These are phyloP conservation scores for Lactifluus echinatus DNA, from an alignment of 768 basidiomycete species.

Conservation along the genomic window DNA sequence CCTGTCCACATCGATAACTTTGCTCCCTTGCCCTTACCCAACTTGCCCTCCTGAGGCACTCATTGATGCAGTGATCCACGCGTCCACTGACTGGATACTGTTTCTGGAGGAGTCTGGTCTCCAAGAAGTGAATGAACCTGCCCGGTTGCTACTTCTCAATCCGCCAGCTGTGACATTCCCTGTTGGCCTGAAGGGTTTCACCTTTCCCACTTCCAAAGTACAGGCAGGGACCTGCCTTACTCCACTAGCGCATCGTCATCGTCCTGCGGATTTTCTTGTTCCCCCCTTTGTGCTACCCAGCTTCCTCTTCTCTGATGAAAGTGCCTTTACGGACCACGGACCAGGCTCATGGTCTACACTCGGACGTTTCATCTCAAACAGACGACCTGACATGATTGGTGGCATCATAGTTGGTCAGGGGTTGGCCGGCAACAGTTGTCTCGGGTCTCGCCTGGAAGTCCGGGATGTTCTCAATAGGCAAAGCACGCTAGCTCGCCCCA, in stretches of 20 bases:
- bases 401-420: constrained; percentile 30
- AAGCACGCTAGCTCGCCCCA: not conserved
- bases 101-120: constrained; percentile 14
- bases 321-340: constrained; percentile 14
- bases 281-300: constrained; percentile 53
- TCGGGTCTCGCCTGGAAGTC: not conserved
- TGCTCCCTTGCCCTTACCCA: constrained; percentile 2
- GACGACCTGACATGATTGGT: constrained; percentile 28
- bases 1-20: constrained; percentile 1
- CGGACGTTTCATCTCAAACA: constrained; percentile 24
- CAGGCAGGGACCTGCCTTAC: constrained; percentile 18
- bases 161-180: constrained; percentile 19
- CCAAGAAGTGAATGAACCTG: not conserved
- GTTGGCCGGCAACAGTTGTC: constrained; percentile 11
- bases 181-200: constrained; percentile 14
- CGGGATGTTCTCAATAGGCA: constrained; percentile 1
- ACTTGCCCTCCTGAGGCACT: constrained; percentile 1
- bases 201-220: not conserved
- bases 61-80: constrained; percentile 3
- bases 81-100: constrained; percentile 11
- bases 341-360: constrained; percentile 25
- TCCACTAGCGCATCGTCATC: constrained; percentile 27
- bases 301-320: constrained; percentile 24
- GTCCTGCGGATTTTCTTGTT: constrained; percentile 41
- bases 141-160: constrained; percentile 6